Evolutionary conservation across 768 basidiomycete genomes (phyloP), one percentile per base, ranked within the genome.

Genomic region (Suillus brevipes): DNA sequence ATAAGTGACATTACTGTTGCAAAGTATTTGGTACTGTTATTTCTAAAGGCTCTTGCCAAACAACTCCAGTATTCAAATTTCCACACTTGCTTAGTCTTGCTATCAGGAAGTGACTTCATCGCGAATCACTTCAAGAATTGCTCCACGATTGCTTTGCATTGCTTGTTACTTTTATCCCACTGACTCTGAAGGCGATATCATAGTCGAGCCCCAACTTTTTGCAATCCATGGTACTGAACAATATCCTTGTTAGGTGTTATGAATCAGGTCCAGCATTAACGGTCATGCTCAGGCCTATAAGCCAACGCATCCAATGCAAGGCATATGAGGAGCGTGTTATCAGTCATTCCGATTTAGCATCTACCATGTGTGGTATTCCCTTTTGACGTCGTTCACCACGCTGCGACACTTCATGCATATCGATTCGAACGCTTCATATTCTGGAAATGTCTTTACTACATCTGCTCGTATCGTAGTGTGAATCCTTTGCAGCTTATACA

Each of bases 401-500:
- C 28, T 31, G 18, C 1, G 23, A 56, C n/a, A 7, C n/a, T 37
- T 14, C 23, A 25, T 18, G 14, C 10, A 14, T 25, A 31, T 59
- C 37, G 16, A 31, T 58, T 16, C 13, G 6, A n/a, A n/a, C 6
- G 20, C 49, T 56, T 56, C 55, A 37, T n/a, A 31, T 18, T 42
- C 6, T 40, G 28, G 40, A 42, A 28, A 55, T 31, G 28, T 59
- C 40, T 18, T 59, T 20, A 38, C 25, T 42, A 42, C 58, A 42
- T 59, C 6, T 59, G 58, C 40, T 59, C 37, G 25, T 59, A 59
- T 20, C 18, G 28, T 31, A 43, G 34, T 20, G 9, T 37, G 56
- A 57, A 57, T 36, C 55, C 55, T 57, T 57, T 40, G 40, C 18
- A 59, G 12, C 28, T 13, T 42, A 59, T 58, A 58, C 57, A 59